A percentile compares a stretch with the other conserved stretches of the same genome.
phyloP scores from a whole-genome alignment of 116 monocot species.

The Papilionanthe hybrid region DNA sequence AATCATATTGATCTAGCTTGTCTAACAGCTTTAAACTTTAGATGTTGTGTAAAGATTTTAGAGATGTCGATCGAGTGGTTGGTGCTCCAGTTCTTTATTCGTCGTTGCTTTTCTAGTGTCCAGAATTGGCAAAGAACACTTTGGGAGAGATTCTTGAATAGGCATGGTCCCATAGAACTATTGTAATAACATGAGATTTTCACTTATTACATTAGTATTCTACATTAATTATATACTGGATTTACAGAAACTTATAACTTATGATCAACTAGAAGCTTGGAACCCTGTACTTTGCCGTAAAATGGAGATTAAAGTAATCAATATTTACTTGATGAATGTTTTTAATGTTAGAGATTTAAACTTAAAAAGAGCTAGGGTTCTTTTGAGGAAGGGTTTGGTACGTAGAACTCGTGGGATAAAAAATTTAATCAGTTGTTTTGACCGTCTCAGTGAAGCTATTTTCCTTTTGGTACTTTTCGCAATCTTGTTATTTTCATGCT shows the following conservation, averaged over 20 bases:
- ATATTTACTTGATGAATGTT: constrained; percentile 41
- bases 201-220: neutral
- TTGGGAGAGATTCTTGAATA: constrained; percentile 38
- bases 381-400: constrained; percentile 33
- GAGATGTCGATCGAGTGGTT: constrained; percentile 22
- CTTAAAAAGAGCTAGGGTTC: constrained; percentile 34
- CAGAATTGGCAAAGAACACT: constrained; percentile 20
- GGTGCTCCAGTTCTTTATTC: constrained; percentile 34
- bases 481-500: neutral
- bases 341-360: constrained; percentile 23
- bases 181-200: neutral
- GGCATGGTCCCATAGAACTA: constrained; percentile 14
- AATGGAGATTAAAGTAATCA: constrained; percentile 36
- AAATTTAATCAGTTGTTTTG: constrained; percentile 29
- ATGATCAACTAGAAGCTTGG: constrained; percentile 29
- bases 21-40: constrained; percentile 19
- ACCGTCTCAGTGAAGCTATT: constrained; percentile 50
- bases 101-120: constrained; percentile 11
- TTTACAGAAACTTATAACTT: constrained; percentile 47
- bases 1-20: neutral
- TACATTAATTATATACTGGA: neutral
- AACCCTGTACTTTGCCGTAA: constrained; percentile 25
- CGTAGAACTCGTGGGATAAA: constrained; percentile 44
- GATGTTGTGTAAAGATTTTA: constrained; percentile 40
- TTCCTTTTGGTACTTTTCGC: constrained; percentile 34